A percentile compares a stretch with the other conserved stretches of the same genome.
Conservation (phyloP, 1,284 basidiomycete genomes). For the Papiliotrema flavescens region DNA sequence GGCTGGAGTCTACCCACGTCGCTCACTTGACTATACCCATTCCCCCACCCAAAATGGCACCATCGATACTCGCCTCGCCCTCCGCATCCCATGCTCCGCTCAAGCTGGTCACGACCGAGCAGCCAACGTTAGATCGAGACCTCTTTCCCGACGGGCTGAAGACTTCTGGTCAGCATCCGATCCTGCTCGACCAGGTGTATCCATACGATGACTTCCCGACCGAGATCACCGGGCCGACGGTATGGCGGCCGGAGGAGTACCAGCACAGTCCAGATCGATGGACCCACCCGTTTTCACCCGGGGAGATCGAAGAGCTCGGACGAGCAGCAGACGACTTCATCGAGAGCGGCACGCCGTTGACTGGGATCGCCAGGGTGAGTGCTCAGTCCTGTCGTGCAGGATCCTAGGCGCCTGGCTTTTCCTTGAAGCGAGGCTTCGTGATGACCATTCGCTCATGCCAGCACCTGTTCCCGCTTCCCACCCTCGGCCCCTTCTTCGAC, state of each 20-base stretch:
- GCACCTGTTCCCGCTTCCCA: constrained; percentile 26
- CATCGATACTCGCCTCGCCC: too few relatives aligned
- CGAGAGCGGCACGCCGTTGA: constrained; percentile 21
- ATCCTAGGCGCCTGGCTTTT: not conserved
- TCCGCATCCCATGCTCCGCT: too few relatives aligned
- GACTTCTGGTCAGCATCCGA: constrained; percentile 35
- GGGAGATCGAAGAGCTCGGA: constrained; percentile 30
- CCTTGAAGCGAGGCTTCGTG: not conserved
- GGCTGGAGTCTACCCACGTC: too few relatives aligned
- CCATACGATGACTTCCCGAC: constrained; percentile 45
- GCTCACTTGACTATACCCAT: too few relatives aligned
- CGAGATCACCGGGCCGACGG: constrained; percentile 37
- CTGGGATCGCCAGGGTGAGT: constrained; percentile 29
- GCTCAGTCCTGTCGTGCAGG: not conserved
- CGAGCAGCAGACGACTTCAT: constrained; percentile 28
- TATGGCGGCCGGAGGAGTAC: constrained; percentile 36
- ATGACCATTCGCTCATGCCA: constrained; percentile 4
- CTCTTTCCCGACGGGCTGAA: constrained; percentile 1
- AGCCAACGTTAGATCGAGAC: not conserved
- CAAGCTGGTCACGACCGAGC: too few relatives aligned
- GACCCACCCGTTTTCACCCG: constrained; percentile 27
- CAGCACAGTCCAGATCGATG: constrained; percentile 24
- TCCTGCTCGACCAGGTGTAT: constrained; percentile 15
- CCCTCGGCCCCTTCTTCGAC: constrained; percentile 17
- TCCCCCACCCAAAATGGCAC: too few relatives aligned